Evolutionary conservation across 768 basidiomycete genomes (phyloP).

Genomic region (Podaxis carcinomalis): DNA sequence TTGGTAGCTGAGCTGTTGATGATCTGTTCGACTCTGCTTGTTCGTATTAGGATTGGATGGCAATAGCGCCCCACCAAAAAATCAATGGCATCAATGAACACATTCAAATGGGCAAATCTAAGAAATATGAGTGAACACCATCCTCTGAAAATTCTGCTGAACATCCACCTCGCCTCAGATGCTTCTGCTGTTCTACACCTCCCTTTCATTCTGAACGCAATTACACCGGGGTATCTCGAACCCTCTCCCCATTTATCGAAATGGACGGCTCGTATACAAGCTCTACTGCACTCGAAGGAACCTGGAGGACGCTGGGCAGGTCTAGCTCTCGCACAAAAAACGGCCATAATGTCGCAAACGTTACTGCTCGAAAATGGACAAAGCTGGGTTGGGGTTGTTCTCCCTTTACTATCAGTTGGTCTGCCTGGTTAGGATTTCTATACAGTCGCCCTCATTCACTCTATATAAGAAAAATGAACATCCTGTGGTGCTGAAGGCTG

Average conservation of each 20-base stretch:
- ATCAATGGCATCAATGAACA: background rate
- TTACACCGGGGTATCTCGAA: constrained; percentile 47
- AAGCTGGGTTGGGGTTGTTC: constrained; percentile 61
- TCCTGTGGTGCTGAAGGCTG: constrained; percentile 51
- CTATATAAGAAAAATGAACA: constrained; percentile 65
- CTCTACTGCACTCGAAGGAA: constrained; percentile 75
- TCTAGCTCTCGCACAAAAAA: constrained; percentile 67
- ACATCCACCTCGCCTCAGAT: constrained; percentile 71
- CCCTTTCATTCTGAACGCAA: constrained; percentile 51
- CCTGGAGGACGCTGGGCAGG: constrained; percentile 79
- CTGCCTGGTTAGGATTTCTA: constrained; percentile 19
- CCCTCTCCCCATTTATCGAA: constrained; percentile 68
- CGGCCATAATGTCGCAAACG: constrained; percentile 50
- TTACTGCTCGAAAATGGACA: constrained; percentile 69
- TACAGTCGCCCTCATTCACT: constrained; percentile 18
- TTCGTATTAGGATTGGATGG: background rate
- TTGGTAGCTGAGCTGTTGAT: constrained; percentile 4
- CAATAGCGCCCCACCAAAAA: constrained; percentile 4
- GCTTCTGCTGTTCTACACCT: constrained; percentile 53
- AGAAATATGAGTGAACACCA: constrained; percentile 41
- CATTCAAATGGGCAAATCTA: background rate
- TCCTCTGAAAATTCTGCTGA: constrained; percentile 60
- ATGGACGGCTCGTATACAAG: constrained; percentile 72
- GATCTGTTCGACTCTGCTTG: constrained; percentile 12
- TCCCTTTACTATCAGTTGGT: constrained; percentile 72